These are phyloP conservation scores for Lipomyces kockii DNA, from an alignment of 805 yeast genomes.

Conservation along the genomic window DNA sequence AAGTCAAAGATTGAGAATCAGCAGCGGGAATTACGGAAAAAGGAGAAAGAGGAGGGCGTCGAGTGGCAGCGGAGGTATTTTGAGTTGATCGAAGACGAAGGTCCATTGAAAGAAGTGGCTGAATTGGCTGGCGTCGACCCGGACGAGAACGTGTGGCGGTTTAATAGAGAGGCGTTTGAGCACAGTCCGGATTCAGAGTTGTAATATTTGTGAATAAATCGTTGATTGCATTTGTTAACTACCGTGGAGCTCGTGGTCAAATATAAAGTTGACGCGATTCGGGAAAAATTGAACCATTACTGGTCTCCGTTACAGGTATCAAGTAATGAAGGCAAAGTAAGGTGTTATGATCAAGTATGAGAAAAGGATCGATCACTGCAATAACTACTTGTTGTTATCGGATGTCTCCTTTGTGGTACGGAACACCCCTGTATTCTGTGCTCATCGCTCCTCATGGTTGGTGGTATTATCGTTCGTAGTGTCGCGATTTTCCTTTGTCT, in stretches of 20 bases:
- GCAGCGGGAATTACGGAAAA: constrained; percentile 80
- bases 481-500: too few species aligned
- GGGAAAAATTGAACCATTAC: background rate
- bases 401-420: too few species aligned
- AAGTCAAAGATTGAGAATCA: constrained; percentile 80
- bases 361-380: too few species aligned
- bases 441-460: too few species aligned
- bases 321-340: too few species aligned
- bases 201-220: background rate
- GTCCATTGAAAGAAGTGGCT: constrained; percentile 21
- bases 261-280: background rate
- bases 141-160: constrained; percentile 40
- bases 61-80: constrained; percentile 88
- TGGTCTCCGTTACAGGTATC: too few species aligned
- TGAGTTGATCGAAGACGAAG: constrained; percentile 44
- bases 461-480: too few species aligned
- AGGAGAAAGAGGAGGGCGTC: constrained; percentile 66
- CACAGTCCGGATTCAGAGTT: constrained; percentile 39
- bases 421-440: too few species aligned
- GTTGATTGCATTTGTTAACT: background rate
- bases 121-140: constrained; percentile 27
- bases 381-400: too few species aligned
- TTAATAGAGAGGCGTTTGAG: constrained; percentile 39
- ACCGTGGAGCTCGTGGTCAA: background rate
- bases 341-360: too few species aligned